Percentiles rank a stretch among this genome's conserved stretches.
These are phyloP conservation scores for Microbotryomycetes sp. DNA, from an alignment of 1,284 basidiomycete genomes.

Conservation along the genomic window DNA sequence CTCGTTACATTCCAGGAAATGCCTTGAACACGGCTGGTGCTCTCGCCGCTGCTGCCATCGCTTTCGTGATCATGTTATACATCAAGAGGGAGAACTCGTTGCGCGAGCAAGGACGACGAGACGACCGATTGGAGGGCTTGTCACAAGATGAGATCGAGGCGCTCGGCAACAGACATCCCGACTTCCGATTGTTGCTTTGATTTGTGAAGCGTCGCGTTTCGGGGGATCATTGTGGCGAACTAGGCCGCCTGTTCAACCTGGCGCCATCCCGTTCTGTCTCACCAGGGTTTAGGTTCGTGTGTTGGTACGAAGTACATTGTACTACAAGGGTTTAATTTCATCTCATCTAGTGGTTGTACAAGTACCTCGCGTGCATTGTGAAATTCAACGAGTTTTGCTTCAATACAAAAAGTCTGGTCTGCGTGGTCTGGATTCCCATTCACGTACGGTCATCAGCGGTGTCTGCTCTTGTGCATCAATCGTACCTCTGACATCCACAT, in stretches of 20 bases:
- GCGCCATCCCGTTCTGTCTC: no score
- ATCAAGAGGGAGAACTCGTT: conserved; percentile 1
- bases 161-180: not conserved
- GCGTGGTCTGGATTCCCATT: no score
- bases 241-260: no score
- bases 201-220: no score
- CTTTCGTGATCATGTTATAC: not conserved
- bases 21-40: conserved; percentile 11
- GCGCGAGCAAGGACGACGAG: not conserved
- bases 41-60: not conserved
- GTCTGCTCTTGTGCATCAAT: no score
- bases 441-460: no score
- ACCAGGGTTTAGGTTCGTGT: no score
- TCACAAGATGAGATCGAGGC: not conserved
- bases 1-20: conserved; percentile 17
- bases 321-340: no score
- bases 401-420: not conserved
- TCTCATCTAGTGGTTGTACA: not conserved
- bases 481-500: no score
- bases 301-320: no score
- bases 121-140: conserved; percentile 1
- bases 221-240: no score
- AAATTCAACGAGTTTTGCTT: not conserved
- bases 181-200: not conserved
- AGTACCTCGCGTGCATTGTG: not conserved